Evolutionary conservation across 495 filamentous ascomycete genomes (phyloP).

Genomic region (Penicillium goetzii): DNA sequence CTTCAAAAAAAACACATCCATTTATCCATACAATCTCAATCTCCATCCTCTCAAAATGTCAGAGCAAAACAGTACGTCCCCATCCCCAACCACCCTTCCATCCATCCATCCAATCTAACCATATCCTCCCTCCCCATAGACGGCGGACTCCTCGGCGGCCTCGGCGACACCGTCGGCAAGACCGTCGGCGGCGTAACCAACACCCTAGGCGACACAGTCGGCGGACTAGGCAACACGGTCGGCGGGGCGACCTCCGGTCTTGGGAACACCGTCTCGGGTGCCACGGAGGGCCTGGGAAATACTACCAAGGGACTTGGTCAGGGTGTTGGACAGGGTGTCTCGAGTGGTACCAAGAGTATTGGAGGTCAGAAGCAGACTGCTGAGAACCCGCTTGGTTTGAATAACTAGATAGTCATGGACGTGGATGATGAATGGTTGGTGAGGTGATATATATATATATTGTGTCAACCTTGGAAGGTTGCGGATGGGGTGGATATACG

Average conservation of each 20-base stretch:
- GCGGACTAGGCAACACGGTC: conserved; percentile 42
- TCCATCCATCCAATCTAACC: background rate
- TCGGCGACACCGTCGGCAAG: conserved; percentile 42
- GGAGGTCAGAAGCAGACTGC: conserved; percentile 32
- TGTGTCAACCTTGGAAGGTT: no score
- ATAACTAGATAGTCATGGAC: background rate
- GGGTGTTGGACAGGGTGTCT: conserved; percentile 19
- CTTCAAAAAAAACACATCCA: background rate
- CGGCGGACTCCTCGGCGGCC: conserved; percentile 37
- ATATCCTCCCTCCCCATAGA: background rate
- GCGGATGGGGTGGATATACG: background rate
- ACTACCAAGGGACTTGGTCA: conserved; percentile 35
- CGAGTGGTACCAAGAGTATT: conserved; percentile 18
- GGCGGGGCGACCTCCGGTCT: conserved; percentile 38
- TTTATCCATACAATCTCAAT: background rate
- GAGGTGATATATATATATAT: no score
- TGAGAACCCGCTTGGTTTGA: conserved; percentile 33
- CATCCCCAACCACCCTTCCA: background rate
- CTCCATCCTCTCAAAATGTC: conserved; percentile 19
- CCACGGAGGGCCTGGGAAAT: conserved; percentile 40
- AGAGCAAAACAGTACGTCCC: conserved; percentile 21
- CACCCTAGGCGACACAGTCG: conserved; percentile 37
- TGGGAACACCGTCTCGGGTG: conserved; percentile 39
- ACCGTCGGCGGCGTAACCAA: conserved; percentile 43
- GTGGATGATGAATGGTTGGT: no score